phyloP scores from a whole-genome alignment of 2,329 filamentous ascomycete genomes.

The Xylaria hypoxylon region DNA sequence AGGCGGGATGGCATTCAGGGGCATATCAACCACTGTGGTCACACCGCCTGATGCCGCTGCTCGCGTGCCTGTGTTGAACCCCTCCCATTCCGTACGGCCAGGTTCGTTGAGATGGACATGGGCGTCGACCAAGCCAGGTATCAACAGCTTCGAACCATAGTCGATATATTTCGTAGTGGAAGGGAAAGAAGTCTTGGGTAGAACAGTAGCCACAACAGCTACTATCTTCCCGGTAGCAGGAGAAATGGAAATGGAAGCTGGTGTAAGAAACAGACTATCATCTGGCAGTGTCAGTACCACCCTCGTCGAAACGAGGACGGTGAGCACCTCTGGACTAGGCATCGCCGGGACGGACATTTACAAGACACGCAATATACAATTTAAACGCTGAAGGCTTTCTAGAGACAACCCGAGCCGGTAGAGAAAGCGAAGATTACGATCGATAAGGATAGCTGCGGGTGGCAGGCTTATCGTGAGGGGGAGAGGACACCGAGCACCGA shows the following conservation, averaged over 20 bases:
- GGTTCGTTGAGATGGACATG: slow-evolving; percentile 99
- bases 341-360: slow-evolving; percentile 43
- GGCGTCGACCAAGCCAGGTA: slow-evolving; percentile 94
- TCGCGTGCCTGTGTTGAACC: slow-evolving; percentile 93
- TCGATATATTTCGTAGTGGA: slow-evolving; percentile 79
- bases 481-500: background rate
- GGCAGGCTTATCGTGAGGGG: slow-evolving; percentile 18
- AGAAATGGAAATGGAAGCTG: slow-evolving; percentile 86
- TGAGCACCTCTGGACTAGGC: slow-evolving; percentile 58
- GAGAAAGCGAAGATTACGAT: background rate
- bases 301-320: slow-evolving; percentile 85
- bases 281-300: slow-evolving; percentile 80
- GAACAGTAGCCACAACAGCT: slow-evolving; percentile 76
- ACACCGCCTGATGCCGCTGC: slow-evolving; percentile 96
- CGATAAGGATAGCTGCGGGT: slow-evolving; percentile 3
- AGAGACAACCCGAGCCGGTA: slow-evolving; percentile 1
- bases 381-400: slow-evolving; percentile 4
- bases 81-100: slow-evolving; percentile 97
- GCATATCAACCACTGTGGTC: slow-evolving; percentile 98
- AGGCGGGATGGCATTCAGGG: slow-evolving; percentile 94
- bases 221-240: slow-evolving; percentile 85
- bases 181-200: slow-evolving; percentile 82
- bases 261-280: slow-evolving; percentile 72
- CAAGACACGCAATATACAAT: slow-evolving; percentile 13
- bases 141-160: slow-evolving; percentile 84